Conservation (phyloP, 2,329 filamentous ascomycete species). For the Stachybotrys chartarum region DNA sequence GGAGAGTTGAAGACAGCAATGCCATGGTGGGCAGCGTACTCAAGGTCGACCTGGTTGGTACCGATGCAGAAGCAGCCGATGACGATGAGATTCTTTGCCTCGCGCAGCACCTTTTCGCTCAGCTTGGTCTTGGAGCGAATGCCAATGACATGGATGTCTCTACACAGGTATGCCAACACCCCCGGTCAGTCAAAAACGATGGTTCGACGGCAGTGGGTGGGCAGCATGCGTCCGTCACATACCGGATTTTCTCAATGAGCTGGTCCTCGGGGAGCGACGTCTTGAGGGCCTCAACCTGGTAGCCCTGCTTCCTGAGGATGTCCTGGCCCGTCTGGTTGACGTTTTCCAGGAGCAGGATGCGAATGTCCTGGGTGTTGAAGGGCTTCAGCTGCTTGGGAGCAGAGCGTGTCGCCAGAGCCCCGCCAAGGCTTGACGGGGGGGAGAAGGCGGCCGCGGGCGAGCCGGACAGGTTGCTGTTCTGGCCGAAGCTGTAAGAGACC, state of each 20-base stretch:
- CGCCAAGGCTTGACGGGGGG: constrained; percentile 55
- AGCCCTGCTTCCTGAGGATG: constrained; percentile 78
- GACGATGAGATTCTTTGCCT: constrained; percentile 91
- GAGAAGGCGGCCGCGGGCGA: constrained; percentile 74
- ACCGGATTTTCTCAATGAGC: constrained; percentile 95
- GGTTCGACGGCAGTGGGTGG: neutral
- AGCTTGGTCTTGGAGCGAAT: constrained; percentile 98
- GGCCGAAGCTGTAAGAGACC: constrained; percentile 52
- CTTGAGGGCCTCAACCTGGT: constrained; percentile 91
- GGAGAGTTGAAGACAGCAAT: constrained; percentile 99
- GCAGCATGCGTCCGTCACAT: constrained; percentile 19
- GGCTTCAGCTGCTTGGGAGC: constrained; percentile 77
- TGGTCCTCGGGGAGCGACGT: constrained; percentile 84
- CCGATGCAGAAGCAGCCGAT: constrained; percentile 99
- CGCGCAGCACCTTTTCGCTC: constrained; percentile 72
- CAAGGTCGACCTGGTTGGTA: constrained; percentile 88
- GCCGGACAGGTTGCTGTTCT: constrained; percentile 49
- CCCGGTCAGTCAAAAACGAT: neutral
- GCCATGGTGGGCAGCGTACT: constrained; percentile 73
- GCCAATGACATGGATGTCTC: constrained; percentile 93
- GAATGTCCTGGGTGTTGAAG: constrained; percentile 92
- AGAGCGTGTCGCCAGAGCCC: constrained; percentile 30
- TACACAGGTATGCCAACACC: constrained; percentile 24
- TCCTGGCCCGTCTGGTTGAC: constrained; percentile 86
- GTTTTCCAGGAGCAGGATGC: constrained; percentile 92